These are phyloP conservation scores for Stropharia rugosoannulata DNA, from an alignment of 768 basidiomycete genomes.

Conservation along the genomic window DNA sequence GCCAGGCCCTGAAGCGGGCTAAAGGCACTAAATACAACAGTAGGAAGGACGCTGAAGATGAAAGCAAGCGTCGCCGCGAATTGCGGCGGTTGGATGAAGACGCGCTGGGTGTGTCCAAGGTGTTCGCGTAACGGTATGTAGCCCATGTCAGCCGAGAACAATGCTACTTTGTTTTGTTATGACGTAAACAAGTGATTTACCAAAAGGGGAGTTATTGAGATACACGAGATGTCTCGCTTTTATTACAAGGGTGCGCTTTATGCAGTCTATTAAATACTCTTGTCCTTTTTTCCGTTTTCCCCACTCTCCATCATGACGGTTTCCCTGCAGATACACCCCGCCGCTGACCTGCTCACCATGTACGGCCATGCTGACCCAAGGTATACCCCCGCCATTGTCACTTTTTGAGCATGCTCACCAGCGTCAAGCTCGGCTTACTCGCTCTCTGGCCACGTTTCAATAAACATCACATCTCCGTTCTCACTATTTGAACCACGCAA, in stretches of 20 bases:
- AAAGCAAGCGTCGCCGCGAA: conserved; percentile 62
- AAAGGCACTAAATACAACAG: conserved; percentile 80
- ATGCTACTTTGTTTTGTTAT: conserved; percentile 12
- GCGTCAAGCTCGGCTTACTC: conserved; percentile 78
- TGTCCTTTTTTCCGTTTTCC: not conserved
- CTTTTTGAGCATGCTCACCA: conserved; percentile 1
- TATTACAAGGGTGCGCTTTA: conserved; percentile 13
- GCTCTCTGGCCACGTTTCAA: conserved; percentile 75
- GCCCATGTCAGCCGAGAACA: conserved; percentile 7
- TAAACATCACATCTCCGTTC: conserved; percentile 58
- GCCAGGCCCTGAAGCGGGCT: conserved; percentile 65
- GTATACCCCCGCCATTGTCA: conserved; percentile 41
- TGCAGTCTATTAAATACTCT: conserved; percentile 10
- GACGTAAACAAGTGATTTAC: conserved; percentile 12
- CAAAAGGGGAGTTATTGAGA: conserved; percentile 12
- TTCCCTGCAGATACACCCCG: conserved; percentile 61
- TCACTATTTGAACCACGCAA: conserved; percentile 56
- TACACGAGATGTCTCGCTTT: conserved; percentile 16
- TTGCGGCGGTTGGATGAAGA: conserved; percentile 67
- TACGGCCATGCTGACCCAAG: conserved; percentile 63
- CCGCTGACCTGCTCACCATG: conserved; percentile 59
- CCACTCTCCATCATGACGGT: conserved; percentile 54
- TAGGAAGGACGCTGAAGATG: conserved; percentile 77
- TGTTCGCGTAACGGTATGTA: conserved; percentile 67
- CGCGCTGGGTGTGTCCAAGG: conserved; percentile 80